Evolutionary conservation across 2,329 filamentous ascomycete species (phyloP).

Genomic region (Penicillium sp.): DNA sequence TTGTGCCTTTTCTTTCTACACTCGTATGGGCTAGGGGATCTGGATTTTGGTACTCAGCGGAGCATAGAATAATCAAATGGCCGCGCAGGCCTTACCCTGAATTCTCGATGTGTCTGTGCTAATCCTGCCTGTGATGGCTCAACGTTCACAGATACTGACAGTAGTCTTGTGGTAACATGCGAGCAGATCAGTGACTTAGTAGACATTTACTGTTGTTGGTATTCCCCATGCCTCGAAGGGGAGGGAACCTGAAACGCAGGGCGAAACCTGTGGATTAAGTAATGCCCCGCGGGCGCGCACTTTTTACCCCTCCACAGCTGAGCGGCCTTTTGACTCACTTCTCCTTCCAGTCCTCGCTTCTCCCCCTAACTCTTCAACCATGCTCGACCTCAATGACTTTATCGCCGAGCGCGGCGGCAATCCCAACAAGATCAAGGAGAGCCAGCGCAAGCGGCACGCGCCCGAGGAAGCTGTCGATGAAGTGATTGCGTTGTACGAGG

Average conservation of each 20-base stretch:
- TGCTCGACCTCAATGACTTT: conserved; percentile 79
- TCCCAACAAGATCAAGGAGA: conserved; percentile 88
- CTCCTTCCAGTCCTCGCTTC: conserved; percentile 7
- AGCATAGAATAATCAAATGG: conserved; percentile 29
- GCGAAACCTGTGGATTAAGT: conserved; percentile 20
- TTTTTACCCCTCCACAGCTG: conserved; percentile 31
- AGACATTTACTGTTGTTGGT: background rate
- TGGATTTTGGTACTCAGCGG: conserved; percentile 19
- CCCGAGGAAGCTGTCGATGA: conserved; percentile 85
- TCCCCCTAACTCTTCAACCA: conserved; percentile 38
- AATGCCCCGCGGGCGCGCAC: conserved; percentile 19
- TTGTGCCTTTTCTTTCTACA: background rate
- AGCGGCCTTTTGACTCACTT: conserved; percentile 20
- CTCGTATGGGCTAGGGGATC: conserved; percentile 13
- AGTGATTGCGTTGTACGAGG: conserved; percentile 82
- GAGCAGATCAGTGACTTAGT: background rate
- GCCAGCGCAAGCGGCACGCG: conserved; percentile 79
- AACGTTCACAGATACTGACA: background rate
- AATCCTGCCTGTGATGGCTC: background rate
- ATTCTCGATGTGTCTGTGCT: background rate
- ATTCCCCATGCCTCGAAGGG: background rate
- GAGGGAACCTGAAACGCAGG: background rate
- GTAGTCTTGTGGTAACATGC: background rate
- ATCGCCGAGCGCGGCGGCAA: conserved; percentile 86
- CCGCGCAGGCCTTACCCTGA: conserved; percentile 2